phyloP scores from a whole-genome alignment of 306 rosid species.

The Vigna hirtella region DNA sequence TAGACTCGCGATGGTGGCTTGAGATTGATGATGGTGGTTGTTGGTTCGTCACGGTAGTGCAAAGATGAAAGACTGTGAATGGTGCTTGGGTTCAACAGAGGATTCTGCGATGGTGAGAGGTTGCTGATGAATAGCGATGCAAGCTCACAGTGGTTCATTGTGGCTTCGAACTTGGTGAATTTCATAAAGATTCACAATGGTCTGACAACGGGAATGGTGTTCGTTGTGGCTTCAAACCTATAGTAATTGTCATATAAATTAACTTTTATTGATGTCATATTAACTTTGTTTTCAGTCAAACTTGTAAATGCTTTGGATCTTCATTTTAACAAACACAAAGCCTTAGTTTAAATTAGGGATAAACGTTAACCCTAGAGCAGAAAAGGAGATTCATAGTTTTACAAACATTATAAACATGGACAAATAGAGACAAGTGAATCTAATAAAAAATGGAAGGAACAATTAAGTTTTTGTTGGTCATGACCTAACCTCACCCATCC shows the following conservation, averaged over 20 bases:
- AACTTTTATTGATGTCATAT: constrained; percentile 5
- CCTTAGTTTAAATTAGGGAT: background rate
- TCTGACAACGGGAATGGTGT: no score
- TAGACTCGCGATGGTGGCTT: no score
- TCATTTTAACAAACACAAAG: constrained; percentile 4
- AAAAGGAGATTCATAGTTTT: constrained; percentile 16
- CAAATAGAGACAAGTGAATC: background rate
- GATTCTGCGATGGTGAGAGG: no score
- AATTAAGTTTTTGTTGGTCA: constrained; percentile 31
- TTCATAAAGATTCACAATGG: no score
- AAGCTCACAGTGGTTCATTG: no score
- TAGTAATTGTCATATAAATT: background rate
- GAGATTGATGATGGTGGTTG: no score
- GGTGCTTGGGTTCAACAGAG: no score
- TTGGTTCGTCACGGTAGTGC: no score
- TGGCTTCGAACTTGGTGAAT: no score
- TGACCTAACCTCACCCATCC: constrained; percentile 73
- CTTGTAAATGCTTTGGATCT: constrained; percentile 8
- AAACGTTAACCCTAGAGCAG: background rate
- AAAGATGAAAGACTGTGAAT: no score
- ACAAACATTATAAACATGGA: constrained; percentile 32
- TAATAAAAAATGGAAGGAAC: constrained; percentile 4
- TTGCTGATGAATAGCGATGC: no score
- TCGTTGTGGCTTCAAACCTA: no score
- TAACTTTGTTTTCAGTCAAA: background rate